Base-by-base conservation (phyloP, 1,284 basidiomycete species). In the Fistulina hepatica region DNA sequence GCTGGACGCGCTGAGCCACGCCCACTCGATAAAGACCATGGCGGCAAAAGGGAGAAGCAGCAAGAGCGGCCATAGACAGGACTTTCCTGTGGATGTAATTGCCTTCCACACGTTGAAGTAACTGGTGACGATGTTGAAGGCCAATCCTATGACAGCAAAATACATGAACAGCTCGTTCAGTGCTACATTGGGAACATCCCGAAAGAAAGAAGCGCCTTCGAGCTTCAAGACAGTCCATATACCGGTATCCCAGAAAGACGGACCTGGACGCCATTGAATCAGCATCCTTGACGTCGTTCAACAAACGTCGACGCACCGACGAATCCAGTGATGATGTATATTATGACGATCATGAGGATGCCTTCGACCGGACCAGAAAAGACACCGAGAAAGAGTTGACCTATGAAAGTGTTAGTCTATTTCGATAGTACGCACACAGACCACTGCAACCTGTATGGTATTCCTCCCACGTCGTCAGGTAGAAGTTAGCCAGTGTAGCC, bases 341-440 rank as follows among this genome's bases (percentile, higher is more conserved):
- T 76, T 9, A 52, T 56, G 20, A 83, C 70, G 42, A 97, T 81
- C 58, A 97, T 73, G 34, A 98, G 62, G 50, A 98, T 97, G 7
- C 94, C 94, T 59, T 97, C 94, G 2, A 97, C 89, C 0, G 94
- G 94, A 1, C 94, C 94, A 7, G 89, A 94, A 60, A 95, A 97
- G 20, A 81, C 76, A n/a, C 89, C 89, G 12, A 95, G 76, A 63
- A 80, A 95, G 5, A 97, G 65, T 44, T 81, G 79, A 19, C 88
- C 86, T 79, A 42, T 2, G 37, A 21, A 26, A 28, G 21, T 27
- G 10, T 41, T 28, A 33, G 24, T 13, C 24, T 5, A 37, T 22
- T n/a, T 10, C 5, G 10, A 33, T 5, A 21, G n/a, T 23, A 26
- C 27, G 13, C 11, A 34, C 16, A 37, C 8, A 12, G 5, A 4